A percentile compares a stretch with the other conserved stretches of the same genome.
Conservation (phyloP, 805 yeast genomes). For the Clavispora asparagi region DNA sequence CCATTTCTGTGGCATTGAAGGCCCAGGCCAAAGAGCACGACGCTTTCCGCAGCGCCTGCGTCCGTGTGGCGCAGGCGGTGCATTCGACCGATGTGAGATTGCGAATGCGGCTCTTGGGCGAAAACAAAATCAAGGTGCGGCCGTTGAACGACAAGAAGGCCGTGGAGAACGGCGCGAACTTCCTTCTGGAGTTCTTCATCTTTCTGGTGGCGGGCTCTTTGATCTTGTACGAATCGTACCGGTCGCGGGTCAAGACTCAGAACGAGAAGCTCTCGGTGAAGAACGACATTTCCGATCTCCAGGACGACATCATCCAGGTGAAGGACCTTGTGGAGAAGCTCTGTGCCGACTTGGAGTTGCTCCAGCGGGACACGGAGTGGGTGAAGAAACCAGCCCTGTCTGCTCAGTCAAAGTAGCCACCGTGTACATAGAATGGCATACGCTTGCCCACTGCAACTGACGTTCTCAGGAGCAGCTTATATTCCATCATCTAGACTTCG, state of each 20-base stretch:
- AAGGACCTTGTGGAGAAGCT: constrained; percentile 23
- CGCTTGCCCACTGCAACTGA: not conserved
- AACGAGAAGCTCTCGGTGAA: constrained; percentile 58
- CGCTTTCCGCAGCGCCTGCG: constrained; percentile 55
- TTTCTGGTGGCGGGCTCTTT: constrained; percentile 77
- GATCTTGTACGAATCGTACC: constrained; percentile 63
- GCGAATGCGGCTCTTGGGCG: constrained; percentile 57
- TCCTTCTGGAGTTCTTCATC: constrained; percentile 70
- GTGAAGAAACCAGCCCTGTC: not conserved
- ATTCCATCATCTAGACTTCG: too few species aligned
- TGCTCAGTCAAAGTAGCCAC: not conserved
- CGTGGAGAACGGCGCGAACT: constrained; percentile 74
- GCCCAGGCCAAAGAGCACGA: constrained; percentile 73
- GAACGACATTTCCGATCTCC: constrained; percentile 68
- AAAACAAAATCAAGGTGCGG: constrained; percentile 50
- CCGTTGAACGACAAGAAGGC: constrained; percentile 82
- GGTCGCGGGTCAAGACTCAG: constrained; percentile 61
- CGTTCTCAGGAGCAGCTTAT: too few species aligned
- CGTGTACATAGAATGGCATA: not conserved
- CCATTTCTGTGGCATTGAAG: constrained; percentile 67
- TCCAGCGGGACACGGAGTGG: not conserved
- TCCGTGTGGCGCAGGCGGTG: constrained; percentile 63
- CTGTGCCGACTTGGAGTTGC: constrained; percentile 8
- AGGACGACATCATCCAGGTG: constrained; percentile 61
- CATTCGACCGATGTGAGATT: constrained; percentile 62